Evolutionary conservation across 1,139 yeast species (phyloP).

Genomic region (Nadsonia commutata): DNA sequence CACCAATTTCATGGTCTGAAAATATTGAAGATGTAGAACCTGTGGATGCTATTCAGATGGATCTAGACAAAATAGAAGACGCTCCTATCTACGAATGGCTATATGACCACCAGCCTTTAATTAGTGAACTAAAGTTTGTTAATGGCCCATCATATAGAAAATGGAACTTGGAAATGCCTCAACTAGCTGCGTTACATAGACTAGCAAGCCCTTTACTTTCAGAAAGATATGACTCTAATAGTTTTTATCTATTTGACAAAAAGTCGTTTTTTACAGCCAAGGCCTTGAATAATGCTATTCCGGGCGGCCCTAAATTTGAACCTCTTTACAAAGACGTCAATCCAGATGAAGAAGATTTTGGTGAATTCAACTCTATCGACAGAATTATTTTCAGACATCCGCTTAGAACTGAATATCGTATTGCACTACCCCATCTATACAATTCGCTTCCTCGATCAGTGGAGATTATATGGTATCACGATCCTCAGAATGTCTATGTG

Average conservation of each 20-base stretch:
- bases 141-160: conserved; percentile 66
- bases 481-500: conserved; percentile 38
- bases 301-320: conserved; percentile 95
- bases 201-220: conserved; percentile 57
- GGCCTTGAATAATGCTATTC: conserved; percentile 71
- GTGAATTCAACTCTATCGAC: conserved; percentile 82
- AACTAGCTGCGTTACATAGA: conserved; percentile 52
- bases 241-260: conserved; percentile 56
- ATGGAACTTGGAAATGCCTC: conserved; percentile 52
- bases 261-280: conserved; percentile 79
- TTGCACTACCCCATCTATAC: conserved; percentile 76
- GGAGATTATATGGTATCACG: conserved; percentile 43
- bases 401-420: conserved; percentile 65
- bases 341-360: conserved; percentile 60
- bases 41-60: conserved; percentile 51
- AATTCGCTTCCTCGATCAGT: conserved; percentile 66
- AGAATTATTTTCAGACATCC: conserved; percentile 69
- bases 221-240: conserved; percentile 40
- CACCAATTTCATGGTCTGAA: conserved; percentile 72
- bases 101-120: conserved; percentile 62
- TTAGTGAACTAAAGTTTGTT: conserved; percentile 38
- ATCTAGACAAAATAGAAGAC: conserved; percentile 48
- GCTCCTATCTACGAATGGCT: conserved; percentile 56
- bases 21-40: conserved; percentile 63
- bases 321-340: conserved; percentile 54